A percentile compares a stretch with the other conserved stretches of the same genome.
phyloP scores from a whole-genome alignment of 768 basidiomycete genomes.

The Mycena vulgaris region DNA sequence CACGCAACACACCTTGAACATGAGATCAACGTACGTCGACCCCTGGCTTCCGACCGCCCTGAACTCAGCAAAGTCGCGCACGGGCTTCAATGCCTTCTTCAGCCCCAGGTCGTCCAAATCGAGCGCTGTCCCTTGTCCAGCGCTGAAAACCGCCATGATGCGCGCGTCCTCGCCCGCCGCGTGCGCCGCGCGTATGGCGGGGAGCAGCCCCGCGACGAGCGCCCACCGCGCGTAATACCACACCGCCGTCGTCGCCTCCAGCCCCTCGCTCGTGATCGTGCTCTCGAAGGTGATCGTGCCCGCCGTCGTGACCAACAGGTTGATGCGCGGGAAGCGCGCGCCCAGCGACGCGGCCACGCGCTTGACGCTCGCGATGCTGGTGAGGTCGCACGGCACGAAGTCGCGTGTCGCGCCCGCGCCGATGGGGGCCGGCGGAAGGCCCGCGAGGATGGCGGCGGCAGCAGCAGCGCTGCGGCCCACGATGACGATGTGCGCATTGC shows the following conservation, averaged over 20 bases:
- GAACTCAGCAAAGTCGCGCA: constrained; percentile 17
- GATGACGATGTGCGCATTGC: constrained; percentile 31
- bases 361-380: constrained; percentile 30
- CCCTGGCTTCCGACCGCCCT: constrained; percentile 9
- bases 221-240: constrained; percentile 56
- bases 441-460: constrained; percentile 18
- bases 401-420: constrained; percentile 14
- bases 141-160: constrained; percentile 49
- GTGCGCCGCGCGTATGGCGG: constrained; percentile 48
- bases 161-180: constrained; percentile 55
- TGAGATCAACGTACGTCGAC: constrained; percentile 23
- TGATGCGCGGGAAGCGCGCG: constrained; percentile 49
- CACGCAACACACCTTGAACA: constrained; percentile 24
- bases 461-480: constrained; percentile 21
- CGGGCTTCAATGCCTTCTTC: constrained; percentile 35
- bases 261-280: constrained; percentile 41
- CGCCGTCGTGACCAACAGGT: constrained; percentile 52
- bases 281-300: constrained; percentile 42
- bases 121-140: constrained; percentile 46
- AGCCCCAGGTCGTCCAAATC: constrained; percentile 49
- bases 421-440: constrained; percentile 25
- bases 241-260: constrained; percentile 53
- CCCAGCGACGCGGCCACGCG: constrained; percentile 36
- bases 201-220: constrained; percentile 52
- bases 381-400: constrained; percentile 30